A percentile compares a stretch with the other conserved stretches of the same genome.
phyloP scores from a whole-genome alignment of 2,329 filamentous ascomycete species.

The Phaeosphaeria sp. region DNA sequence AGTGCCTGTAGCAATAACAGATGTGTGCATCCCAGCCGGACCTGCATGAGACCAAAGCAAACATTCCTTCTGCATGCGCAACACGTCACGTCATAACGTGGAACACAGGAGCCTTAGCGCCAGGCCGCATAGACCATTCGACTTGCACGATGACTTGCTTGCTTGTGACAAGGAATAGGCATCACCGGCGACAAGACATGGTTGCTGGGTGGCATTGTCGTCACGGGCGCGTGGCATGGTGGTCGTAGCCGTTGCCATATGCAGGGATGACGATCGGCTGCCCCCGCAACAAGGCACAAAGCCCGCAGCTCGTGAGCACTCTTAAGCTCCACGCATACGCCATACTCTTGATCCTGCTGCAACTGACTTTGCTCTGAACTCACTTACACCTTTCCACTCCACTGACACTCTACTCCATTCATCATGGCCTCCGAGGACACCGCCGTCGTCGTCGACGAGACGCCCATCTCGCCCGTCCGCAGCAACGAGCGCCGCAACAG shows the following conservation, averaged over 20 bases:
- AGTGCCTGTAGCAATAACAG: neutral
- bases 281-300: slow-evolving; percentile 28
- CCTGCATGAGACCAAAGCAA: neutral
- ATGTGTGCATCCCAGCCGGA: neutral
- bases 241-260: slow-evolving; percentile 11
- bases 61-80: slow-evolving; percentile 1
- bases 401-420: slow-evolving; percentile 13
- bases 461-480: slow-evolving; percentile 50
- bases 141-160: neutral
- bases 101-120: neutral
- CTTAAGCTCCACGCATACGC: neutral
- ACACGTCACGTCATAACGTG: slow-evolving; percentile 1
- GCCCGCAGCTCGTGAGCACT: neutral
- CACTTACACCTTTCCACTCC: neutral
- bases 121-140: slow-evolving; percentile 1
- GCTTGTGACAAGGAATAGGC: neutral
- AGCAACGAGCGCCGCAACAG: slow-evolving; percentile 67
- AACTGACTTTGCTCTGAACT: neutral
- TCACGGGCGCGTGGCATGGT: slow-evolving; percentile 16
- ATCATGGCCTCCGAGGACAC: slow-evolving; percentile 37
- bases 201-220: slow-evolving; percentile 23
- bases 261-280: slow-evolving; percentile 22
- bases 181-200: slow-evolving; percentile 2
- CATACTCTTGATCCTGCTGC: slow-evolving; percentile 5
- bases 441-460: slow-evolving; percentile 45